These are phyloP conservation scores for Rhizophlyctis rosea DNA, from an alignment of 192 early-diverging fungal species.

Conservation along the genomic window DNA sequence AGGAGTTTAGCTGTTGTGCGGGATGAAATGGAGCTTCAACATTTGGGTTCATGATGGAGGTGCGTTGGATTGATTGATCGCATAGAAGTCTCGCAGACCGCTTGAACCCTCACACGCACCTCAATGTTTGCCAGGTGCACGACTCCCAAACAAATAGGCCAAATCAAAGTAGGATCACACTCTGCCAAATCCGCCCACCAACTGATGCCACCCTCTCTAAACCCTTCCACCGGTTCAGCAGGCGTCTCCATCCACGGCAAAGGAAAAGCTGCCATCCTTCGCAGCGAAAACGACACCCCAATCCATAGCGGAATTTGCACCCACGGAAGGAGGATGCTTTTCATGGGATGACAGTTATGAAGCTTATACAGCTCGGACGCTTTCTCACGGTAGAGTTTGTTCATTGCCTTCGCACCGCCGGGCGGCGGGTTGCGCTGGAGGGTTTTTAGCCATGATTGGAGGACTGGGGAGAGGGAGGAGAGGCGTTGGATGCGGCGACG, in stretches of 20 bases:
- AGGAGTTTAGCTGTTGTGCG: too few species aligned
- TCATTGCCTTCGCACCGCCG: too few species aligned
- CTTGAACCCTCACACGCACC: conserved; percentile 50
- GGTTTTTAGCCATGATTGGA: conserved; percentile 35
- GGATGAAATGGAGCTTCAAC: too few species aligned
- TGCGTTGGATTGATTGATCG: too few species aligned
- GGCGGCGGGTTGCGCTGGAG: conserved; percentile 11
- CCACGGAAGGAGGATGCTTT: conserved; percentile 63
- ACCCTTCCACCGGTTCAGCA: conserved; percentile 41
- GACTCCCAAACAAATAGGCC: conserved; percentile 62
- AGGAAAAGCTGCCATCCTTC: conserved; percentile 61
- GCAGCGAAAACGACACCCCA: conserved; percentile 61
- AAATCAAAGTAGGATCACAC: conserved; percentile 64
- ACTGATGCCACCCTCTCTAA: conserved; percentile 53
- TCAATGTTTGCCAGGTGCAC: conserved; percentile 70
- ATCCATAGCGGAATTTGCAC: conserved; percentile 78
- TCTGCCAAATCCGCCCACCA: conserved; percentile 65
- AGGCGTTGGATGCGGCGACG: conserved; percentile 24
- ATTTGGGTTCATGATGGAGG: too few species aligned
- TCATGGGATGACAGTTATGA: conserved; percentile 58
- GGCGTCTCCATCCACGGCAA: conserved; percentile 48
- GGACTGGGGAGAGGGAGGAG: conserved; percentile 16
- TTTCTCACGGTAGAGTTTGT: conserved; percentile 32
- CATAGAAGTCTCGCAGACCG: too few species aligned
- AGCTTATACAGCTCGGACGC: conserved; percentile 48